Conservation (phyloP, 371 early-diverging fungal genomes). For the Mortierella sp. region DNA sequence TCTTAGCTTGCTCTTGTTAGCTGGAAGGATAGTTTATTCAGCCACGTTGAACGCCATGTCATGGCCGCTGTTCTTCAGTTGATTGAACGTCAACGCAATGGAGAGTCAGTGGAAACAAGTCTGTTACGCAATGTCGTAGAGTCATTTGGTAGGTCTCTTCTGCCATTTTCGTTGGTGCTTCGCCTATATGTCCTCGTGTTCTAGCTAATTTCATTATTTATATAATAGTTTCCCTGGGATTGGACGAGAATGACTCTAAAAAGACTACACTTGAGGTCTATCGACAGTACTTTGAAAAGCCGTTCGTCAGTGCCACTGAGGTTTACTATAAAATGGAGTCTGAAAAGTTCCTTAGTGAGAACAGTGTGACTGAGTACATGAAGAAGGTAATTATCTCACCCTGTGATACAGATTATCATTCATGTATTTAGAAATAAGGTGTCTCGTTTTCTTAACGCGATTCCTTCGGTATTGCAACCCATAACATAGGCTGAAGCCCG, state of each 20-base stretch:
- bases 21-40: constrained; percentile 92
- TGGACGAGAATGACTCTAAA: constrained; percentile 85
- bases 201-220: neutral
- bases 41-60: constrained; percentile 80
- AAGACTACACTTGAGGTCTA: constrained; percentile 90
- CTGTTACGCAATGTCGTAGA: constrained; percentile 91
- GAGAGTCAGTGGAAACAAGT: constrained; percentile 89
- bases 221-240: constrained; percentile 80
- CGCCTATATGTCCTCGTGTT: neutral
- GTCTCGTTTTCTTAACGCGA: too few species aligned
- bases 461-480: too few species aligned
- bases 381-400: constrained; percentile 68
- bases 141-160: constrained; percentile 77
- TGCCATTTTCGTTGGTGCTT: neutral
- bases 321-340: constrained; percentile 90
- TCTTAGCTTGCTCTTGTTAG: constrained; percentile 83
- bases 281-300: constrained; percentile 83
- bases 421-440: neutral
- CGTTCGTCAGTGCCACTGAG: constrained; percentile 84
- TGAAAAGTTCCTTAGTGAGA: constrained; percentile 86
- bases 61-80: constrained; percentile 87
- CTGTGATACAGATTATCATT: neutral
- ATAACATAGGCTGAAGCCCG: constrained; percentile 80
- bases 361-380: constrained; percentile 94
- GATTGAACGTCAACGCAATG: constrained; percentile 89